Base-by-base conservation (phyloP, 768 basidiomycete species). In the Kwoniella newhampshirensis region DNA sequence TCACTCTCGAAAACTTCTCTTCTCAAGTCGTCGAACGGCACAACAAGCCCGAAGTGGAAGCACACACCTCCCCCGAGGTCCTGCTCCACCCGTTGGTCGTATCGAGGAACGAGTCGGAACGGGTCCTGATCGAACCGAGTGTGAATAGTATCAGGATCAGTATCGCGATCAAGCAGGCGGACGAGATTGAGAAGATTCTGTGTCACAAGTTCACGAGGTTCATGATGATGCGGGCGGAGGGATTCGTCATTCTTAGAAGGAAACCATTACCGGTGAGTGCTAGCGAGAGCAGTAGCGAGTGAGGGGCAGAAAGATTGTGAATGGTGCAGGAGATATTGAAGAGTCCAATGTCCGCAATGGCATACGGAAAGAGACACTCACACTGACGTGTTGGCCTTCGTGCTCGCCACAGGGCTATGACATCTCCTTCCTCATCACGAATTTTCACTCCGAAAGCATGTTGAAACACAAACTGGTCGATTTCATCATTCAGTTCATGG, bases 401-500 rank as follows among this genome's bases (percentile, higher is more conserved):
- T n/a, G n/a, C 32, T 6, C 32, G 41, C 2, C 7, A 45, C 65
- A 99, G 91, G 96, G 96, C 54, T 98, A 97, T 67, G 96, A 98
- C 65, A 98, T 99, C 61, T 94, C 91, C 1, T 98, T 98, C 81
- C 81, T 98, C 62, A 93, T 98, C 75, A 97, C 93, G 51, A 96
- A 98, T 77, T 86, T 87, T 47, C 92, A 98, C 76, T 84, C 91
- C 25, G 94, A 98, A 76, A 92, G 90, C 9, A 98, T 99, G 96
- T 81, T 98, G 66, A 99, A 98, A 80, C 96, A 99, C 79, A 98
- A 98, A 81, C 88, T 99, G 50, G 96, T 99, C 35, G 96, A 99
- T 79, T 99, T 99, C 78, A 96, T 99, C 79, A 96, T 98, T 65
- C 91, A 98, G 90, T 71, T 97, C 75, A 97, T 97, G 93, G 92